phyloP scores from a whole-genome alignment of 805 yeast species.

The Yamadazyma scolyti region DNA sequence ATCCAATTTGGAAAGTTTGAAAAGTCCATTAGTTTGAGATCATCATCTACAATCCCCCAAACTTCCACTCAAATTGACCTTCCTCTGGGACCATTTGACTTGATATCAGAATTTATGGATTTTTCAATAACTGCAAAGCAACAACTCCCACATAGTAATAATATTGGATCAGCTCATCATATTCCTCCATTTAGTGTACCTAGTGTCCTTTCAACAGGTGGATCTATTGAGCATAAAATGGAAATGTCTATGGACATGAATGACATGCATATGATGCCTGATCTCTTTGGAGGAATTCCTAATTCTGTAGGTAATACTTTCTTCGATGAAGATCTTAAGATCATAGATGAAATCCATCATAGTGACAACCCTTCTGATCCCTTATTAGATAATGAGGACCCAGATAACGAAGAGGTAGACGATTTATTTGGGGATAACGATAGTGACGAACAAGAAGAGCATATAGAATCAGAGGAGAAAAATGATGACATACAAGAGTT shows the following conservation, averaged over 20 bases:
- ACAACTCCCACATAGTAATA: slow-evolving; percentile 9
- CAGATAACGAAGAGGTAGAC: slow-evolving; percentile 22
- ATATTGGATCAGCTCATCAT: slow-evolving; percentile 6
- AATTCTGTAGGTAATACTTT: slow-evolving; percentile 6
- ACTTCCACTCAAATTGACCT: not conserved
- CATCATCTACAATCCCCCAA: slow-evolving; percentile 6
- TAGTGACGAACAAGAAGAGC: slow-evolving; percentile 7
- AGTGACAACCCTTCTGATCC: slow-evolving; percentile 1
- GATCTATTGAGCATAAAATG: slow-evolving; percentile 14
- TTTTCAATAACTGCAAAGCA: slow-evolving; percentile 22
- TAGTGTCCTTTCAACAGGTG: slow-evolving; percentile 18
- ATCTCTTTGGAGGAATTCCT: slow-evolving; percentile 14
- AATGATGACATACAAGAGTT: not conserved
- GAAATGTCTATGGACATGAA: slow-evolving; percentile 9
- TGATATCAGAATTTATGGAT: slow-evolving; percentile 35
- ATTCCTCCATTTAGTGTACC: slow-evolving; percentile 13
- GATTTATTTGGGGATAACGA: slow-evolving; percentile 21
- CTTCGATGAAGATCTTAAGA: slow-evolving; percentile 10
- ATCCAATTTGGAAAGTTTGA: slow-evolving; percentile 46
- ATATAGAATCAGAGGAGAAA: slow-evolving; percentile 1
- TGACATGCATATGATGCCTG: slow-evolving; percentile 12
- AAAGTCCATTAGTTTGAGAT: slow-evolving; percentile 2
- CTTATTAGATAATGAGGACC: slow-evolving; percentile 10
- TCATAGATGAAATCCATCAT: slow-evolving; percentile 9
- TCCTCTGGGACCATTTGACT: slow-evolving; percentile 24